Conservation (phyloP, 306 rosid genomes). For the Alnus glutinosa region DNA sequence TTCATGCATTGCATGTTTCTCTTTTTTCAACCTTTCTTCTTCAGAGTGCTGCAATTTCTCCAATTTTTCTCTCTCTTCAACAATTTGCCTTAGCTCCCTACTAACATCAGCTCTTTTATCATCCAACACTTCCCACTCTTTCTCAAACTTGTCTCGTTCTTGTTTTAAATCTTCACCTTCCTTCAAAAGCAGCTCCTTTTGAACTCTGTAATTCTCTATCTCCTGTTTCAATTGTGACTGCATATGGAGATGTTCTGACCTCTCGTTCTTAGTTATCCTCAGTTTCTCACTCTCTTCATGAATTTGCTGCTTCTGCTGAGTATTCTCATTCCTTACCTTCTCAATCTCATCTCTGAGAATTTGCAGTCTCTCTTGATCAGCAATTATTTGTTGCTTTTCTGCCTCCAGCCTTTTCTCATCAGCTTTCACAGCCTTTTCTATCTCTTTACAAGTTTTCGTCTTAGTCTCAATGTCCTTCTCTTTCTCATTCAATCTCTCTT, state of each 20-base stretch:
- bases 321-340: constrained; percentile 52
- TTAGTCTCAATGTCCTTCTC: constrained; percentile 62
- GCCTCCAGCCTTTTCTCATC: constrained; percentile 65
- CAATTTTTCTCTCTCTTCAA: constrained; percentile 62
- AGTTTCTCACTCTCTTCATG: constrained; percentile 58
- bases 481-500: constrained; percentile 79
- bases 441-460: constrained; percentile 55
- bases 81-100: constrained; percentile 44
- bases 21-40: constrained; percentile 66
- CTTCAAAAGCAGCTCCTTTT: constrained; percentile 46
- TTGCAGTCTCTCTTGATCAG: constrained; percentile 55
- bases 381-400: constrained; percentile 61
- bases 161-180: constrained; percentile 73
- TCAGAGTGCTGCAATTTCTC: constrained; percentile 50
- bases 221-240: constrained; percentile 73
- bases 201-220: constrained; percentile 64
- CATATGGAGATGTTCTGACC: constrained; percentile 66
- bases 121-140: constrained; percentile 85
- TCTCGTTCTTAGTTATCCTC: constrained; percentile 62
- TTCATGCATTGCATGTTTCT: constrained; percentile 54
- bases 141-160: constrained; percentile 78
- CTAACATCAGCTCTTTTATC: constrained; percentile 60
- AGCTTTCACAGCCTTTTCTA: constrained; percentile 56
- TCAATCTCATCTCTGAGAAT: constrained; percentile 55
- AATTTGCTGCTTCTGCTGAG: constrained; percentile 60